phyloP scores from a whole-genome alignment of 2,329 filamentous ascomycete genomes.

The Ophiostoma tasmaniense region DNA sequence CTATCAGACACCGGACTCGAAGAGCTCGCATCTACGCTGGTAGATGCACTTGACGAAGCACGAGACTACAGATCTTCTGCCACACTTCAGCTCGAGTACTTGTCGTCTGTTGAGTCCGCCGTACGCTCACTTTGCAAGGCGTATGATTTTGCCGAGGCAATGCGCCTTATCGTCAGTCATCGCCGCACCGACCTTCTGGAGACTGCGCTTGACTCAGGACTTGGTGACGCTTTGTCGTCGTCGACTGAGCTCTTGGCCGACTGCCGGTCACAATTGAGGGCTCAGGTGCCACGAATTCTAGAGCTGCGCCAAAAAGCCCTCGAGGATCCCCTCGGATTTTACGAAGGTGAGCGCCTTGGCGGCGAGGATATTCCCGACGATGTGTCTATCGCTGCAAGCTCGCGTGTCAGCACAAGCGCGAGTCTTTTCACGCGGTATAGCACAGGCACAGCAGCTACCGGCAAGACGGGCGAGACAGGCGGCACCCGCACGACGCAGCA shows the following conservation, averaged over 20 bases:
- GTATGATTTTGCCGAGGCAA: conserved; percentile 80
- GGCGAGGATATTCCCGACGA: conserved; percentile 65
- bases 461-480: conserved; percentile 18
- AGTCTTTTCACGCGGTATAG: conserved; percentile 90
- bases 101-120: conserved; percentile 61
- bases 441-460: conserved; percentile 55
- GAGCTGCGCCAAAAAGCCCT: conserved; percentile 75
- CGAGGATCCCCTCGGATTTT: conserved; percentile 81
- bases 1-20: conserved; percentile 43
- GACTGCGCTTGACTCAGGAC: conserved; percentile 63
- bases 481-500: conserved; percentile 15
- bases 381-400: conserved; percentile 75
- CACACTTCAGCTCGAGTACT: conserved; percentile 72
- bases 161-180: conserved; percentile 61
- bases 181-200: conserved; percentile 54
- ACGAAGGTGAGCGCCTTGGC: conserved; percentile 59
- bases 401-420: conserved; percentile 71
- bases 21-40: conserved; percentile 64
- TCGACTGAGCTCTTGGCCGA: conserved; percentile 90
- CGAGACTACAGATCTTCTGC: conserved; percentile 79
- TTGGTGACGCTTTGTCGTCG: conserved; percentile 70
- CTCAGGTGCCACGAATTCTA: conserved; percentile 76
- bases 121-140: conserved; percentile 77
- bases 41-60: conserved; percentile 69
- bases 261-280: conserved; percentile 74